Evolutionary conservation across 768 basidiomycete genomes (phyloP).

Genomic region (Mycena capillaripes): DNA sequence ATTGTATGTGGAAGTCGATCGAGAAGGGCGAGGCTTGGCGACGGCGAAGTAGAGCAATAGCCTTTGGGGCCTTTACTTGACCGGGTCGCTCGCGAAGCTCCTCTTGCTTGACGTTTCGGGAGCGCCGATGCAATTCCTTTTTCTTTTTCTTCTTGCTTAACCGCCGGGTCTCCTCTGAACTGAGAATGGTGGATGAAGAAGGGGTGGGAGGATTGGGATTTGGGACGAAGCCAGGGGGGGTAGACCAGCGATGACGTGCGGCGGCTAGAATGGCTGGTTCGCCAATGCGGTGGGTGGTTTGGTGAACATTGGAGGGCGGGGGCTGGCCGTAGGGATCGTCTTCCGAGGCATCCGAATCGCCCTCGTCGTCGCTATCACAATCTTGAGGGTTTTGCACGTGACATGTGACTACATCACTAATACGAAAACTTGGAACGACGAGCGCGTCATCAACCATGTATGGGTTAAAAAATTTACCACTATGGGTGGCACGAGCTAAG

Average conservation of each 20-base stretch:
- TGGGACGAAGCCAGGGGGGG: not conserved
- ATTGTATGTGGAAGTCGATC: not conserved
- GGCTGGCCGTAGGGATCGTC: not conserved
- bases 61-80: not conserved
- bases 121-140: too few species aligned
- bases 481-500: not conserved
- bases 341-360: not conserved
- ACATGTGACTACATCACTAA: not conserved
- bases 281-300: too few species aligned
- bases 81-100: not conserved
- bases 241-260: not conserved
- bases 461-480: not conserved
- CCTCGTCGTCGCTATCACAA: not conserved
- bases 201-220: not conserved
- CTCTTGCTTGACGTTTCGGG: not conserved
- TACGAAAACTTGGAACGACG: not conserved
- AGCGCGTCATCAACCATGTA: not conserved
- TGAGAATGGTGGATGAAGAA: not conserved
- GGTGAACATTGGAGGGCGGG: not conserved
- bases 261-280: not conserved
- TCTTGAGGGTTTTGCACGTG: not conserved
- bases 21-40: not conserved
- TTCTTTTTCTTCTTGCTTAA: not conserved
- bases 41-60: not conserved
- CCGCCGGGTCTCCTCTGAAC: not conserved